Percentiles rank a stretch among this genome's conserved stretches.
phyloP scores from a whole-genome alignment of 352 stramenopile genomes.

The Pythium brachiatum region DNA sequence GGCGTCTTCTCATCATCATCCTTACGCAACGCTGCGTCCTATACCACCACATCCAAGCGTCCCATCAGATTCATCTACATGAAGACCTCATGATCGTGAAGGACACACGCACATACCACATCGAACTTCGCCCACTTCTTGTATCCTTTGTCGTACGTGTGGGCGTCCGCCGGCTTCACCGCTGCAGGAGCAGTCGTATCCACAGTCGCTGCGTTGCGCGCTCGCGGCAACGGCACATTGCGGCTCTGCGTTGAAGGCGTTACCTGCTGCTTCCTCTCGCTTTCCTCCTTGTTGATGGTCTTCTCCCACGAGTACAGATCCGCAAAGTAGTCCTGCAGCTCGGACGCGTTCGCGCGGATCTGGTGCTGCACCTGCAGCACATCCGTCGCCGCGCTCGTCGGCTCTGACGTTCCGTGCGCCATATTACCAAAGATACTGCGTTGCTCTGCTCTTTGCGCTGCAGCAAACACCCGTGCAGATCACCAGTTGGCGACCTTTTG shows the following conservation, averaged over 20 bases:
- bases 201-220: conserved; percentile 4
- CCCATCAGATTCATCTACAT: not conserved
- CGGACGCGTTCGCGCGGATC: conserved; percentile 74
- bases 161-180: conserved; percentile 44
- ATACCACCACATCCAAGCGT: not conserved
- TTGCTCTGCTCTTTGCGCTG: not conserved
- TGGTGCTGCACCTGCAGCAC: conserved; percentile 77
- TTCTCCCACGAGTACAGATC: conserved; percentile 83
- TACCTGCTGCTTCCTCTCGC: conserved; percentile 27
- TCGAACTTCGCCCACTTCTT: conserved; percentile 90
- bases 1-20: conserved; percentile 25
- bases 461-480: not conserved
- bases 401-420: conserved; percentile 30
- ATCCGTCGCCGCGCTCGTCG: conserved; percentile 14
- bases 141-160: conserved; percentile 91
- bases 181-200: conserved; percentile 5
- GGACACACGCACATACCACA: conserved; percentile 63
- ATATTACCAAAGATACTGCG: conserved; percentile 5
- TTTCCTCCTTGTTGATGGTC: conserved; percentile 55
- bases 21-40: conserved; percentile 34
- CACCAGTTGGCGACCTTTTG: conserved; percentile 6
- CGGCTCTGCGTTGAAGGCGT: not conserved
- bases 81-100: no score
- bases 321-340: conserved; percentile 76
- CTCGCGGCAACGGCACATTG: conserved; percentile 23